Evolutionary conservation across 495 filamentous ascomycete genomes (phyloP).

Genomic region (Aspergillus kassunensis): DNA sequence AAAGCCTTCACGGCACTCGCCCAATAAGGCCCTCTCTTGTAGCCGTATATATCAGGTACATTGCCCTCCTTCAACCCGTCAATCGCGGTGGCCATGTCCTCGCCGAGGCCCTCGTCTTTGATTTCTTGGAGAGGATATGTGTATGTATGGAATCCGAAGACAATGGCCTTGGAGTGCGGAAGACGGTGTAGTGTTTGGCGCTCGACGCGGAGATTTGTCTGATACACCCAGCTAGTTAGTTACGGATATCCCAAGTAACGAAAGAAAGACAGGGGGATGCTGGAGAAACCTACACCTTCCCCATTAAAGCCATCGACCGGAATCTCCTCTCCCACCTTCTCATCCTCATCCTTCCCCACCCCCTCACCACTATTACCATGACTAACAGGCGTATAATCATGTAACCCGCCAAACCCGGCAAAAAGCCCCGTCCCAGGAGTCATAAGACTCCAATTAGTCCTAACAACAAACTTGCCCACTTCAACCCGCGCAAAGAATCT

Average conservation of each 20-base stretch:
- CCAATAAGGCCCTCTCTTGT: conserved; percentile 68
- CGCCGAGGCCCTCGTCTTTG: conserved; percentile 63
- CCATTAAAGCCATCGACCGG: conserved; percentile 43
- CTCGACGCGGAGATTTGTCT: conserved; percentile 65
- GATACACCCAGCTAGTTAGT: conserved; percentile 6
- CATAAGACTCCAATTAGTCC: conserved; percentile 61
- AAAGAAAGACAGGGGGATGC: not conserved
- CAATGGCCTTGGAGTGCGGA: conserved; percentile 58
- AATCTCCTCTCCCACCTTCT: conserved; percentile 15
- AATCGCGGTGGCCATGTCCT: conserved; percentile 64
- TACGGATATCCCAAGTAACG: not conserved
- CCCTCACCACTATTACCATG: not conserved
- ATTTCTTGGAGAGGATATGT: conserved; percentile 63
- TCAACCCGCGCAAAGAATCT: conserved; percentile 59
- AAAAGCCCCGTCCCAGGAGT: conserved; percentile 51
- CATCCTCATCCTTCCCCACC: not conserved
- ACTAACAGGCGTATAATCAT: conserved; percentile 16
- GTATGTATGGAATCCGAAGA: conserved; percentile 82
- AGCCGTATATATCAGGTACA: conserved; percentile 61
- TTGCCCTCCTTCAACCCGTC: conserved; percentile 68
- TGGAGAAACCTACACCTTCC: conserved; percentile 34
- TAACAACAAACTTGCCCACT: conserved; percentile 34
- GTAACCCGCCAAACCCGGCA: conserved; percentile 39
- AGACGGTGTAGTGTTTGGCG: conserved; percentile 74
- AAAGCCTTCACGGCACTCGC: conserved; percentile 57